Conservation (phyloP, 169 alveolate genomes). For the Amoebophrya sp. region DNA sequence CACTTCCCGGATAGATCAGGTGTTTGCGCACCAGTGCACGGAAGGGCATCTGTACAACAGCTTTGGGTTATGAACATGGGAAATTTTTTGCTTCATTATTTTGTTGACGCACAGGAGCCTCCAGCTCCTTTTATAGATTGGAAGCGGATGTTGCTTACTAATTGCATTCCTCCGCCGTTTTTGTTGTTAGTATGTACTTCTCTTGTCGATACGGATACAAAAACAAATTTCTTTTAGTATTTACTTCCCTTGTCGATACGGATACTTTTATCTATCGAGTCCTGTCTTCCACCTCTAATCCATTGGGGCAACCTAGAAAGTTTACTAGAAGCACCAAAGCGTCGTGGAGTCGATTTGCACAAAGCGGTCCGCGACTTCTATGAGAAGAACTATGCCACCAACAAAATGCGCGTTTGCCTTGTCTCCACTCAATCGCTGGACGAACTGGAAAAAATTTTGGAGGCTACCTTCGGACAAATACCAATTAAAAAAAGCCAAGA, state of each 20-base stretch:
- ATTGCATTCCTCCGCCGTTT: too few relatives aligned
- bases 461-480: neutral
- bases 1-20: constrained; percentile 51
- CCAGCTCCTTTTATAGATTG: too few relatives aligned
- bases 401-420: constrained; percentile 47
- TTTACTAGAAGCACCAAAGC: constrained; percentile 58
- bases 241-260: too few relatives aligned
- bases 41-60: neutral
- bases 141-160: too few relatives aligned
- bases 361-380: constrained; percentile 59
- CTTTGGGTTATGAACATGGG: constrained; percentile 18
- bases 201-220: too few relatives aligned
- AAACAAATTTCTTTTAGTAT: too few relatives aligned
- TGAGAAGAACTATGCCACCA: constrained; percentile 59
- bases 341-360: constrained; percentile 32
- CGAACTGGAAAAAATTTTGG: neutral
- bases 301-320: constrained; percentile 66
- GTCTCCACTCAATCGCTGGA: neutral
- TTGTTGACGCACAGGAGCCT: too few relatives aligned
- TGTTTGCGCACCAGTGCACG: constrained; percentile 30
- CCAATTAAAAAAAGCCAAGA: too few relatives aligned
- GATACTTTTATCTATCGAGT: too few relatives aligned
- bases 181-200: too few relatives aligned
- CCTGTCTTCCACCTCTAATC: too few relatives aligned
- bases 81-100: constrained; percentile 43